Conservation (phyloP, 768 basidiomycete species). For the Agrocybe praecox region DNA sequence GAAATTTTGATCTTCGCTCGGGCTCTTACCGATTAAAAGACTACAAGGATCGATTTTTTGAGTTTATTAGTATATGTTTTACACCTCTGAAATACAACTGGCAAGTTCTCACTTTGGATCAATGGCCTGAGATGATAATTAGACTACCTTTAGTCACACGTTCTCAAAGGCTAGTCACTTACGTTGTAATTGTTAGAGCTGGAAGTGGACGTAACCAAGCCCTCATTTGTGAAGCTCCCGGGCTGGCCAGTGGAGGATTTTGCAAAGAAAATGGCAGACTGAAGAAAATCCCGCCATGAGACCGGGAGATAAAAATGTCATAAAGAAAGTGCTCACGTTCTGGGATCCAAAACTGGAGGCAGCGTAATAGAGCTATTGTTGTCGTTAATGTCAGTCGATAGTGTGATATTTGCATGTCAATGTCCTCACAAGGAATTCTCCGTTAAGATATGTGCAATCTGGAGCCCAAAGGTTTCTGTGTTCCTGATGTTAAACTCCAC, state of each 20-base stretch:
- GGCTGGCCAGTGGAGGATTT: slow-evolving; percentile 51
- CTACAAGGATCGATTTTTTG: slow-evolving; percentile 14
- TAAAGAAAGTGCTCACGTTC: slow-evolving; percentile 39
- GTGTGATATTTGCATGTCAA: no score
- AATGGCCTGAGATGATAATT: slow-evolving; percentile 39
- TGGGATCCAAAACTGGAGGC: slow-evolving; percentile 58
- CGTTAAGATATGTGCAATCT: slow-evolving; percentile 34
- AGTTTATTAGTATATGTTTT: no score
- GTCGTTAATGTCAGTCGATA: no score
- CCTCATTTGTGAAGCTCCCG: slow-evolving; percentile 46
- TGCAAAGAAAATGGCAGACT: slow-evolving; percentile 54
- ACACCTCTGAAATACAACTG: no score
- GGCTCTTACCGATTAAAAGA: slow-evolving; percentile 30
- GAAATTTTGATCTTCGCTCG: not conserved
- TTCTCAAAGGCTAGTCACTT: slow-evolving; percentile 1
- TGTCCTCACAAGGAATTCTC: slow-evolving; percentile 25
- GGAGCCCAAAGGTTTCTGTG: slow-evolving; percentile 39
- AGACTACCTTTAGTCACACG: not conserved
- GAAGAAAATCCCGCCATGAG: not conserved
- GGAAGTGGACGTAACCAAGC: slow-evolving; percentile 47
- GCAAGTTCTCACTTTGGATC: slow-evolving; percentile 55
- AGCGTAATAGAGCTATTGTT: slow-evolving; percentile 49
- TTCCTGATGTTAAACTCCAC: not conserved
- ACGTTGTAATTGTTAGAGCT: slow-evolving; percentile 44
- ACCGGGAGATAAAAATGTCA: slow-evolving; percentile 10